Conservation (phyloP, 495 filamentous ascomycete genomes). For the Aspergillus wentii region DNA sequence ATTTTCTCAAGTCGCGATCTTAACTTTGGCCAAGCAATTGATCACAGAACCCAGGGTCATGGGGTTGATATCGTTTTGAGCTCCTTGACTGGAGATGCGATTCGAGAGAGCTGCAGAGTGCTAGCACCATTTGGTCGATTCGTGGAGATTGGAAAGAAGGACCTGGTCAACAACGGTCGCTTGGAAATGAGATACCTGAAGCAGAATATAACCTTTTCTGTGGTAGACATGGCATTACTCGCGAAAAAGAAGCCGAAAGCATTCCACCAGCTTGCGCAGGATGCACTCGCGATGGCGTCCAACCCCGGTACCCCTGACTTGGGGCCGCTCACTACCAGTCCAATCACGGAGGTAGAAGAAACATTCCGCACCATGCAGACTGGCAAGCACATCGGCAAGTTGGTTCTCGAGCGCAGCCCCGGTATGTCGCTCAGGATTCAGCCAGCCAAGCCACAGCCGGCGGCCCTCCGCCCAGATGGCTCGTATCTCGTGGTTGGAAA, state of each 20-base stretch:
- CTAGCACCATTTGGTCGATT: conserved; percentile 19
- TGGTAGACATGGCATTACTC: conserved; percentile 23
- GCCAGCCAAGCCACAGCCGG: conserved; percentile 56
- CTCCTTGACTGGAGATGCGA: conserved; percentile 17
- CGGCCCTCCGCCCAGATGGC: too few relatives aligned
- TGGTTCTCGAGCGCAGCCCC: too few relatives aligned
- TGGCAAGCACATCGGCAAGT: conserved; percentile 33
- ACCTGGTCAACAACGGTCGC: conserved; percentile 20
- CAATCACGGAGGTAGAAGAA: conserved; percentile 40
- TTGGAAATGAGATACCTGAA: conserved; percentile 41
- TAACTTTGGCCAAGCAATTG: conserved; percentile 9
- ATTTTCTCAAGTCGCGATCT: conserved; percentile 48
- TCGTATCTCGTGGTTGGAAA: conserved; percentile 16
- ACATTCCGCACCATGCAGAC: conserved; percentile 49
- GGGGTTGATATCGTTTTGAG: conserved; percentile 18
- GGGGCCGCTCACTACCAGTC: conserved; percentile 35
- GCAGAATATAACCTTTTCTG: conserved; percentile 30
- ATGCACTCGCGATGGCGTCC: too few relatives aligned
- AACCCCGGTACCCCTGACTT: conserved; percentile 18
- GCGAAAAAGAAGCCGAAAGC: conserved; percentile 22
- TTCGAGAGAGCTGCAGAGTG: conserved; percentile 19
- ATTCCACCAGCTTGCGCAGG: conserved; percentile 24
- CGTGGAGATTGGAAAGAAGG: conserved; percentile 5
- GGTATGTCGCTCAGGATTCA: too few relatives aligned
- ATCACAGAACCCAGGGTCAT: conserved; percentile 10